Base-by-base conservation (phyloP, 2,329 filamentous ascomycete genomes). In the Colletotrichum nymphaeae region DNA sequence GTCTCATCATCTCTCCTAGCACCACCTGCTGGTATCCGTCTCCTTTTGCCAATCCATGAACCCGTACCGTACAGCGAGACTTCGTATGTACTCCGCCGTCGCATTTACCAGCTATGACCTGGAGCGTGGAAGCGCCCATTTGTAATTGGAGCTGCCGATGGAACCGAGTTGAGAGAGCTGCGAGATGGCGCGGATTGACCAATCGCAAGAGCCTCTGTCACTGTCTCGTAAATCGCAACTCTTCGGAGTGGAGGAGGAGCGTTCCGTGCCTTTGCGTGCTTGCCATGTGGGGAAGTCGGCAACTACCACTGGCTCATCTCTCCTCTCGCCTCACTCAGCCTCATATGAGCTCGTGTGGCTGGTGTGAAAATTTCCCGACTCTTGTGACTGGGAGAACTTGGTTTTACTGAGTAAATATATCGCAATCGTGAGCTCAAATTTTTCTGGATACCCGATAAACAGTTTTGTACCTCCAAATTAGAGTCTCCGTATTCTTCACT, bases 261-360 rank as follows among this genome's bases (percentile, higher is more conserved):
- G 30, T 35, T 65, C 63, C 22, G 30, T 56, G 49, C 52, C 63
- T 69, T 69, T 73, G 70, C 70, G 67, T 70, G 70, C 70, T 73
- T 69, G 30, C 59, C 66, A 70, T 69, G 72, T 72, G 72, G 72
- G 62, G 72, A 63, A 63, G 35, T 26, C 62, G n/a, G 9, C 52
- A 67, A 42, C 26, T 46, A 24, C 55, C 62, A 72, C 68, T 63
- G 72, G 68, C 56, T 63, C 63, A 65, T 26, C 32, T 53, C n/a
- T 22, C 42, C 65, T 63, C 32, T 1, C 32, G 11, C 32, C 32
- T 35, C 32, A 5, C 32, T 35, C 57, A 74, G 72, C 68, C 72
- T 74, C 72, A 67, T n/a, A 32, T 9, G 30, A 32, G 35, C 35
- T 60, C 26, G 55, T 58, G 65, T 73, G 70, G 70, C 70, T 60